Base-by-base conservation (phyloP, 108 stramenopile genomes). In the Skeletonema costatum region DNA sequence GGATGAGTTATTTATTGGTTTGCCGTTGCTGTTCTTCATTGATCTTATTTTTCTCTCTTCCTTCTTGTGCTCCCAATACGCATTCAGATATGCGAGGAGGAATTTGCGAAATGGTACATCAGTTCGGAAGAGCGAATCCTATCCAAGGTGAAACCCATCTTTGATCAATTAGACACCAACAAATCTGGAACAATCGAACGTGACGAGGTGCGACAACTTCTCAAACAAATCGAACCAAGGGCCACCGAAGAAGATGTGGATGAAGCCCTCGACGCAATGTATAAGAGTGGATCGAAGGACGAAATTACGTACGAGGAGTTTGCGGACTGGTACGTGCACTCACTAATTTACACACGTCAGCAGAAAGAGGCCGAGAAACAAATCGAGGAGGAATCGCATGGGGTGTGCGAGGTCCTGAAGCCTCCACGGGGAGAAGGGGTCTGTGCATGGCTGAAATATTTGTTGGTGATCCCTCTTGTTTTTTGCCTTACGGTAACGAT, bases 221-320 rank as follows among this genome's bases (percentile, higher is more conserved):
- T 95, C 33, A 39, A 64, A n/a, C 73, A 59, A 59, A 46, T 95
- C 8, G 90, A 87, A 51, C 84, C 89, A 10, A 70, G 66, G 33
- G 81, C 83, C 3, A 84, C 85, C 5, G 89, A 93, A 32, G 71
- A 64, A 29, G 93, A 93, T 58, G 85, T 91, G 19, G 67, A 85
- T 29, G 74, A 80, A n/a, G 91, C 90, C 0, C 42, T 90, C 19
- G 68, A 77, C 10, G 85, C 77, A 69, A 89, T 89, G 87, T 88
- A 88, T 68, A 77, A 82, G 72, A 59, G 71, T 70, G 89, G 88
- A 60, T 71, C 77, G n/a, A 61, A 77, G 31, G 87, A 93, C 6
- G 87, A 90, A 84, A 90, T 90, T 42, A 83, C 86, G 4, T 91
- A 83, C 68, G 85, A 90, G 10, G 93, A 92, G 77, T 92, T 92